Percentiles rank a stretch among this genome's conserved stretches.
These are phyloP conservation scores for Suillus subaureus DNA, from an alignment of 768 basidiomycete genomes.

Conservation along the genomic window DNA sequence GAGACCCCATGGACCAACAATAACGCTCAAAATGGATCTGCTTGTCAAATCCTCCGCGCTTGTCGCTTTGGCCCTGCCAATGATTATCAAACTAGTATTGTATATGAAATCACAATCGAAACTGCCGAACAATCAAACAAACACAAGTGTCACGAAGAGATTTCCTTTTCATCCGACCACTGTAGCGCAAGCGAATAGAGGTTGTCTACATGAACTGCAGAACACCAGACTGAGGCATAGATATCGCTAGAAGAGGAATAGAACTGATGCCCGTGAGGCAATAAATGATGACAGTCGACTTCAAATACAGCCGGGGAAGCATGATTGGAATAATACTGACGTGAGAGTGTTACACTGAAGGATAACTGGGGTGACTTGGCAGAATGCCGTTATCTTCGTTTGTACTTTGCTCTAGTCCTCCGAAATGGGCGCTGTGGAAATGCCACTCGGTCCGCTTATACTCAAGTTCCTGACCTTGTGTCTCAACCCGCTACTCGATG, in stretches of 20 bases:
- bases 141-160: not conserved
- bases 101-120: not conserved
- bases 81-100: slow-evolving; percentile 25
- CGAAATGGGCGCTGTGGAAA: slow-evolving; percentile 19
- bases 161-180: not conserved
- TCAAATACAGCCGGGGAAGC: slow-evolving; percentile 6
- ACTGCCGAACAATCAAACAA: not conserved
- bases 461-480: slow-evolving; percentile 51
- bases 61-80: slow-evolving; percentile 27
- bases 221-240: not conserved
- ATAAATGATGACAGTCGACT: slow-evolving; percentile 5
- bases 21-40: slow-evolving; percentile 29
- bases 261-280: slow-evolving; percentile 13
- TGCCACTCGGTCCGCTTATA: slow-evolving; percentile 37
- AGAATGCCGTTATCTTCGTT: slow-evolving; percentile 24
- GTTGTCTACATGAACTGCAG: too few relatives aligned
- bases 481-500: slow-evolving; percentile 42
- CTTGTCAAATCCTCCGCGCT: slow-evolving; percentile 30
- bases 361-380: slow-evolving; percentile 8
- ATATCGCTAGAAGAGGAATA: slow-evolving; percentile 5
- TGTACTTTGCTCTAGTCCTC: slow-evolving; percentile 20
- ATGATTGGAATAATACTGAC: slow-evolving; percentile 16
- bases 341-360: slow-evolving; percentile 24
- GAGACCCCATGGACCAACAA: slow-evolving; percentile 16
- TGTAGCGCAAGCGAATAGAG: slow-evolving; percentile 9